These are phyloP conservation scores for Cryphonectria japonica DNA, from an alignment of 2,329 filamentous ascomycete species.

Conservation along the genomic window DNA sequence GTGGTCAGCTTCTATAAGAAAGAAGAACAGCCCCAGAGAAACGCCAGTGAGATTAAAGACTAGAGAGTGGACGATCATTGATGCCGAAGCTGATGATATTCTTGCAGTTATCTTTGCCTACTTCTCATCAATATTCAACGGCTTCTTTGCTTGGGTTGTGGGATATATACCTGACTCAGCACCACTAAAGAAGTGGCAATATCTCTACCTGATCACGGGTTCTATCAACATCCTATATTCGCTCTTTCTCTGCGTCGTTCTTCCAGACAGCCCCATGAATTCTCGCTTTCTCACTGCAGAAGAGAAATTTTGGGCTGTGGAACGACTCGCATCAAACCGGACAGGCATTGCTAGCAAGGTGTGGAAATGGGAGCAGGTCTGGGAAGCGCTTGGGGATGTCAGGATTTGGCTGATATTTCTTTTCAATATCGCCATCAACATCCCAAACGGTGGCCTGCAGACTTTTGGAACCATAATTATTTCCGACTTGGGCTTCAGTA, in stretches of 20 bases:
- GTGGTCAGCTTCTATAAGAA: constrained; percentile 45
- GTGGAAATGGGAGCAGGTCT: constrained; percentile 38
- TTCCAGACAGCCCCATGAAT: constrained; percentile 44
- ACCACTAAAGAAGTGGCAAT: constrained; percentile 33
- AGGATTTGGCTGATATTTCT: constrained; percentile 37
- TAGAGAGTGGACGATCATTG: not conserved
- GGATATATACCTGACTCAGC: constrained; percentile 26
- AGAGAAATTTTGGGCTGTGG: constrained; percentile 37
- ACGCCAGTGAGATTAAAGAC: constrained; percentile 32
- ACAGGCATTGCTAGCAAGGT: constrained; percentile 40
- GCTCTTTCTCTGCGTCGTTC: constrained; percentile 35
- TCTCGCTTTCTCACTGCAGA: constrained; percentile 38
- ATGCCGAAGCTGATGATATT: not conserved
- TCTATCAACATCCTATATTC: constrained; percentile 38
- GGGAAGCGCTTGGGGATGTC: constrained; percentile 35
- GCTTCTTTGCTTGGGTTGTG: constrained; percentile 50
- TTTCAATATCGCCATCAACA: constrained; percentile 37
- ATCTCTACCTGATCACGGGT: constrained; percentile 39
- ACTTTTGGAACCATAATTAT: constrained; percentile 29
- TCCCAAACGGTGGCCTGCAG: constrained; percentile 38
- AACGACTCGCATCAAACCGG: constrained; percentile 42
- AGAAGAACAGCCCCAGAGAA: constrained; percentile 41
- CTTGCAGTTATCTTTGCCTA: constrained; percentile 41
- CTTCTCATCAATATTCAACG: constrained; percentile 41
- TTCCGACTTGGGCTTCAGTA: constrained; percentile 22